Percentiles rank a stretch among this genome's conserved stretches.
These are phyloP conservation scores for Scedosporium apiospermum DNA, from an alignment of 2,329 filamentous ascomycete genomes.

Conservation along the genomic window DNA sequence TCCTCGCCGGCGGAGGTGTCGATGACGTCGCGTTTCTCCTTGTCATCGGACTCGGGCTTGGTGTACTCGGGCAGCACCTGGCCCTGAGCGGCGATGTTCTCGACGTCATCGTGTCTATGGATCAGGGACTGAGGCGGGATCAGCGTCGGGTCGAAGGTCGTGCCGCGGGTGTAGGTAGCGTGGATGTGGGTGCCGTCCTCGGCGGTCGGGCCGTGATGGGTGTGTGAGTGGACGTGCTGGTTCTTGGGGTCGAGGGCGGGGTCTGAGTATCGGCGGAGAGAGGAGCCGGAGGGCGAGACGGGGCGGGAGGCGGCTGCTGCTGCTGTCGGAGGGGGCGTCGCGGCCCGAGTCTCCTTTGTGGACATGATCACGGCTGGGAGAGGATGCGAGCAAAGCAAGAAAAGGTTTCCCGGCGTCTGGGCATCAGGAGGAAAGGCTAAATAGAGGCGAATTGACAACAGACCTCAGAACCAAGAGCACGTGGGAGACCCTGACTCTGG, in stretches of 20 bases:
- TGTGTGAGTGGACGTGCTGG: slow-evolving; percentile 34
- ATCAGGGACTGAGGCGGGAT: slow-evolving; percentile 23
- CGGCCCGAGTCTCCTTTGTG: not conserved
- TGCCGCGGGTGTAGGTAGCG: slow-evolving; percentile 36
- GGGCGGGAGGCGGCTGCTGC: not conserved
- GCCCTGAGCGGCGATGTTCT: slow-evolving; percentile 16
- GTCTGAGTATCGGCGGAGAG: slow-evolving; percentile 18
- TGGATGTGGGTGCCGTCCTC: slow-evolving; percentile 22
- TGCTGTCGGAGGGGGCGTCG: not conserved
- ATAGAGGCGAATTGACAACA: too few species aligned
- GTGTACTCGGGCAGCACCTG: slow-evolving; percentile 3
- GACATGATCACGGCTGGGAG: not conserved
- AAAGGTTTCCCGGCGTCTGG: not conserved
- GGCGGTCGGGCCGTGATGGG: slow-evolving; percentile 28
- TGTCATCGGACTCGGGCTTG: slow-evolving; percentile 29
- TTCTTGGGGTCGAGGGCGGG: slow-evolving; percentile 25
- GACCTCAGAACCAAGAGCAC: too few species aligned
- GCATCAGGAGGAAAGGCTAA: too few species aligned
- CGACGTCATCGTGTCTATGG: slow-evolving; percentile 25
- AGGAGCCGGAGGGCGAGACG: not conserved
- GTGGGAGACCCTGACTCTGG: too few species aligned
- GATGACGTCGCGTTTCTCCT: slow-evolving; percentile 26
- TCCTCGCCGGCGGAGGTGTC: slow-evolving; percentile 15
- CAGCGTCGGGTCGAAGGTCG: slow-evolving; percentile 22
- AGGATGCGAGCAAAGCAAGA: not conserved